Evolutionary conservation across 208 protist species (phyloP).

Genomic region (Leishmania guyanensis): DNA sequence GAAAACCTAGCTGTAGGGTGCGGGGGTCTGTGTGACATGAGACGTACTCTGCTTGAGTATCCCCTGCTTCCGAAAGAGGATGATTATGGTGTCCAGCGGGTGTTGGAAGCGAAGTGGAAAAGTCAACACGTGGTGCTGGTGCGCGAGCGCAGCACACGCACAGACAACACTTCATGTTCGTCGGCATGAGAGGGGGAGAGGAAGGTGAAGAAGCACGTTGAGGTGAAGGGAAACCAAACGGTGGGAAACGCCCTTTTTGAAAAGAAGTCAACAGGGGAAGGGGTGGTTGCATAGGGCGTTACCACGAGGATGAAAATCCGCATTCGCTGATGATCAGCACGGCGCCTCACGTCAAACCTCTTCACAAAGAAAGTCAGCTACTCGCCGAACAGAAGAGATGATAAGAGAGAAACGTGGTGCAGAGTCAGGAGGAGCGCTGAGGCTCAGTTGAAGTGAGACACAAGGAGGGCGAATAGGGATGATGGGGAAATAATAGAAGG

Average conservation of each 20-base stretch:
- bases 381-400: not conserved
- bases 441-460: not conserved
- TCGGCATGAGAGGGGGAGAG: not conserved
- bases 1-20: not conserved
- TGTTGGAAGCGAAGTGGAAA: not conserved
- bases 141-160: not conserved
- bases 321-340: not conserved
- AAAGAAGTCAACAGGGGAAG: too few relatives aligned
- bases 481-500: not conserved
- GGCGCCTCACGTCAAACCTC: not conserved
- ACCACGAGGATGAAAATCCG: not conserved
- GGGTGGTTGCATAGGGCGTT: not conserved
- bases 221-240: not conserved
- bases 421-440: not conserved
- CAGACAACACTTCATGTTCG: not conserved
- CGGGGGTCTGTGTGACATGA: not conserved
- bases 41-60: not conserved
- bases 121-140: not conserved
- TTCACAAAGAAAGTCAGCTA: not conserved
- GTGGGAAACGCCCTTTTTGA: not conserved
- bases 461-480: not conserved
- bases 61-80: not conserved
- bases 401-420: not conserved
- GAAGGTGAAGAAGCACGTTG: not conserved
- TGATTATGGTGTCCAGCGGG: not conserved